A percentile compares a stretch with the other conserved stretches of the same genome.
Evolutionary conservation across 768 basidiomycete genomes (phyloP).

Genomic region (Clitopilus passeckerianus): DNA sequence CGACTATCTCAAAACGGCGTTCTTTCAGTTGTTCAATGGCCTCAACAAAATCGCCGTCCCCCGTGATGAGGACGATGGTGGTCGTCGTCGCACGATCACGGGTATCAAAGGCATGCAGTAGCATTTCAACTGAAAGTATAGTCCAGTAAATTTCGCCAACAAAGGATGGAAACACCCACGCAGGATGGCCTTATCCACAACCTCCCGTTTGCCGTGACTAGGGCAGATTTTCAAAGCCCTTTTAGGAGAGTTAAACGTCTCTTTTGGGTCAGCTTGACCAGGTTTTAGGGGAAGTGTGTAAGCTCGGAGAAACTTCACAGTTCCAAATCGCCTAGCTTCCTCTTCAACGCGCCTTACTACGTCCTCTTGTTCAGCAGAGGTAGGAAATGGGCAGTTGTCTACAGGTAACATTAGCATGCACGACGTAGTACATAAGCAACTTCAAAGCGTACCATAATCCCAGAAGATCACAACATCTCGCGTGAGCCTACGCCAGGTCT

Average conservation of each 20-base stretch:
- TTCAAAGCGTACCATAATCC: conserved; percentile 25
- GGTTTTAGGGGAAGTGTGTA: conserved; percentile 44
- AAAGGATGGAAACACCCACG: too few species aligned
- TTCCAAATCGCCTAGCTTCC: conserved; percentile 45
- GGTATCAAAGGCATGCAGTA: conserved; percentile 56
- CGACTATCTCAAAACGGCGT: conserved; percentile 45
- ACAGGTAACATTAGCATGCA: neutral
- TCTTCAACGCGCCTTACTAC: conserved; percentile 39
- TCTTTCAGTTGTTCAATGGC: conserved; percentile 50
- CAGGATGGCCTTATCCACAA: conserved; percentile 43
- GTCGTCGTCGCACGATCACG: conserved; percentile 22
- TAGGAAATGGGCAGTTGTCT: conserved; percentile 40
- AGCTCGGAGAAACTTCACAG: conserved; percentile 47
- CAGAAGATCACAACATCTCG: conserved; percentile 37
- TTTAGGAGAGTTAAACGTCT: conserved; percentile 35
- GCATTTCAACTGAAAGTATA: conserved; percentile 54
- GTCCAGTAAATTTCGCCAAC: conserved; percentile 24
- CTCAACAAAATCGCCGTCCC: conserved; percentile 64
- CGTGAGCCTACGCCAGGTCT: neutral
- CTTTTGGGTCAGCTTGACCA: conserved; percentile 14
- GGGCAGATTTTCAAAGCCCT: conserved; percentile 30
- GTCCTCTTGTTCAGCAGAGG: conserved; percentile 33
- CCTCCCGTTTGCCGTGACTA: conserved; percentile 24
- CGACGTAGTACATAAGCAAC: neutral
- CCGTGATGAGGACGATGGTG: conserved; percentile 59